phyloP scores from a whole-genome alignment of 306 rosid genomes.

The Hippophae tibetana region DNA sequence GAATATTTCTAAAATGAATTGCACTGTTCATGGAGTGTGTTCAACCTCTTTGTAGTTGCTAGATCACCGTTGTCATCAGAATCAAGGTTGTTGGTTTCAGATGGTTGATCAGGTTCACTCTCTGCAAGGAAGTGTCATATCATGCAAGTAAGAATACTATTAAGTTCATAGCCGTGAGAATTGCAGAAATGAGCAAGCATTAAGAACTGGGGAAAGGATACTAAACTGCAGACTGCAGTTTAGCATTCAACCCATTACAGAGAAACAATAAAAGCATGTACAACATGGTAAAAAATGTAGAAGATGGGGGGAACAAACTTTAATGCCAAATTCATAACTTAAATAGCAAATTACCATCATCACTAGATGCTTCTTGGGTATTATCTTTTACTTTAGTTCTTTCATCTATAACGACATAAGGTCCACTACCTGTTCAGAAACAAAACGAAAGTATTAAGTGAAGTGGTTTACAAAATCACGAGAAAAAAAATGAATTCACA shows the following conservation, averaged over 20 bases:
- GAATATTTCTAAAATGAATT: background rate
- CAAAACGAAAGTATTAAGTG: background rate
- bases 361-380: conserved; percentile 64
- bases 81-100: conserved; percentile 31
- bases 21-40: conserved; percentile 3
- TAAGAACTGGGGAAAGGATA: background rate
- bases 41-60: conserved; percentile 52
- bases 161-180: conserved; percentile 17
- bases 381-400: conserved; percentile 50
- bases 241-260: no score
- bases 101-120: conserved; percentile 72
- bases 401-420: conserved; percentile 84
- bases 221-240: no score
- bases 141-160: conserved; percentile 27
- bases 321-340: background rate
- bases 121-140: conserved; percentile 27
- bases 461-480: conserved; percentile 14
- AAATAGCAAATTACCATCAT: conserved; percentile 52
- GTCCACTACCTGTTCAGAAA: conserved; percentile 61
- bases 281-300: background rate
- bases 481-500: background rate
- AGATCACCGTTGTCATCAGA: conserved; percentile 38
- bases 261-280: no score
- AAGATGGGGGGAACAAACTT: background rate
- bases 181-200: conserved; percentile 10